These are phyloP conservation scores for Xylaria sp. DNA, from an alignment of 2,329 filamentous ascomycete genomes.

Conservation along the genomic window DNA sequence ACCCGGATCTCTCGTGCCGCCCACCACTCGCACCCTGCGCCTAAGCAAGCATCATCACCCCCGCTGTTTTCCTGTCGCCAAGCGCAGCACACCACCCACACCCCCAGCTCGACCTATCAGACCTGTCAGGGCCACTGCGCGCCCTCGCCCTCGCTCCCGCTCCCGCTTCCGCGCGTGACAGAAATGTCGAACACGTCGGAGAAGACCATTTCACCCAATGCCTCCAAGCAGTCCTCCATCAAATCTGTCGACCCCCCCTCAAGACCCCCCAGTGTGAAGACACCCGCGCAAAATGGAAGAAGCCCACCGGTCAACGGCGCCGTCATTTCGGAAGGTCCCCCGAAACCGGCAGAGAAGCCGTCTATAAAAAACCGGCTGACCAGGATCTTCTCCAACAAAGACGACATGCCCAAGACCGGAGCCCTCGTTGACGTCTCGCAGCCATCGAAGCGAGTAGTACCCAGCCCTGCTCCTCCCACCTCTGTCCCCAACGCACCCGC, in stretches of 20 bases:
- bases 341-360: slow-evolving; percentile 61
- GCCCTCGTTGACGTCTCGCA: slow-evolving; percentile 49
- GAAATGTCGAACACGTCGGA: slow-evolving; percentile 50
- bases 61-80: slow-evolving; percentile 44
- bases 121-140: slow-evolving; percentile 31
- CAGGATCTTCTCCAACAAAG: slow-evolving; percentile 72
- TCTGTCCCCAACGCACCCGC: slow-evolving; percentile 50
- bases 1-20: slow-evolving; percentile 32
- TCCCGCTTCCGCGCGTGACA: slow-evolving; percentile 17
- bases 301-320: slow-evolving; percentile 45
- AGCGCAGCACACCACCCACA: slow-evolving; percentile 39
- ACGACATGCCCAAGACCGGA: slow-evolving; percentile 54
- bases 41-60: slow-evolving; percentile 24
- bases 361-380: slow-evolving; percentile 71
- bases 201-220: slow-evolving; percentile 47
- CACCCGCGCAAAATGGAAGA: slow-evolving; percentile 44
- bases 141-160: slow-evolving; percentile 8
- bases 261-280: slow-evolving; percentile 46
- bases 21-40: slow-evolving; percentile 30
- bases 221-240: slow-evolving; percentile 49
- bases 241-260: slow-evolving; percentile 48
- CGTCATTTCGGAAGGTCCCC: slow-evolving; percentile 48
- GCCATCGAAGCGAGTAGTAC: slow-evolving; percentile 43
- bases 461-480: slow-evolving; percentile 45
- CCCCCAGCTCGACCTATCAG: slow-evolving; percentile 31